These are phyloP conservation scores for Geoglossum glabrum DNA, from an alignment of 495 filamentous ascomycete genomes.

Conservation along the genomic window DNA sequence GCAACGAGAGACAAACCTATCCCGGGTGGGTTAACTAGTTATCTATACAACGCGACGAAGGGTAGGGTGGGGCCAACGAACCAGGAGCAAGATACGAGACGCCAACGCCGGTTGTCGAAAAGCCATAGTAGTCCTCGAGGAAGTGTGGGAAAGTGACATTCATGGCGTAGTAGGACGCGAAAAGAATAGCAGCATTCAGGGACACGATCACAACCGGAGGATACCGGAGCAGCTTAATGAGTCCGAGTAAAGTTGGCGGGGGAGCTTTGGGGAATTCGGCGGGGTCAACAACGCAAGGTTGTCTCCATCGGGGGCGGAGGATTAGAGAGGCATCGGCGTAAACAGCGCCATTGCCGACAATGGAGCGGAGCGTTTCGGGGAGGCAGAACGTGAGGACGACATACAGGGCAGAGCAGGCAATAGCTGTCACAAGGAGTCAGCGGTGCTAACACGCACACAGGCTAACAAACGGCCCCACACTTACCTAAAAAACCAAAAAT, in stretches of 20 bases:
- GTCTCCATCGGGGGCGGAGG: too few relatives aligned
- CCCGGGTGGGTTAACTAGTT: too few relatives aligned
- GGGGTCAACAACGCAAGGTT: background rate
- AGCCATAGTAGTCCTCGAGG: conserved; percentile 16
- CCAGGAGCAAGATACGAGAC: conserved; percentile 15
- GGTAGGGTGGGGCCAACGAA: too few relatives aligned
- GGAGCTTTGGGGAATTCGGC: conserved; percentile 11
- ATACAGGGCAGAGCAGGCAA: conserved; percentile 31
- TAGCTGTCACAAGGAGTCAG: too few relatives aligned
- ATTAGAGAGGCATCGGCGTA: too few relatives aligned
- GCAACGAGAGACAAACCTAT: too few relatives aligned
- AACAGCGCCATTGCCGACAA: conserved; percentile 52
- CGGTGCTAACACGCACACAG: background rate
- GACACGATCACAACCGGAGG: conserved; percentile 14
- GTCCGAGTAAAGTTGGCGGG: conserved; percentile 10
- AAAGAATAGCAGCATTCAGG: conserved; percentile 16
- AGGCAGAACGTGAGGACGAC: conserved; percentile 31
- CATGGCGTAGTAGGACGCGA: conserved; percentile 13
- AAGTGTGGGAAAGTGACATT: conserved; percentile 12
- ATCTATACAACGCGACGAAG: too few relatives aligned
- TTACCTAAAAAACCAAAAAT: conserved; percentile 50
- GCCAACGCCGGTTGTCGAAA: conserved; percentile 12
- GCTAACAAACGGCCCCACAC: background rate
- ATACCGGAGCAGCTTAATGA: conserved; percentile 12
- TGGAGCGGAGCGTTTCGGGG: conserved; percentile 47